These are phyloP conservation scores for Ustulina deusta DNA, from an alignment of 2,329 filamentous ascomycete genomes.

Conservation along the genomic window DNA sequence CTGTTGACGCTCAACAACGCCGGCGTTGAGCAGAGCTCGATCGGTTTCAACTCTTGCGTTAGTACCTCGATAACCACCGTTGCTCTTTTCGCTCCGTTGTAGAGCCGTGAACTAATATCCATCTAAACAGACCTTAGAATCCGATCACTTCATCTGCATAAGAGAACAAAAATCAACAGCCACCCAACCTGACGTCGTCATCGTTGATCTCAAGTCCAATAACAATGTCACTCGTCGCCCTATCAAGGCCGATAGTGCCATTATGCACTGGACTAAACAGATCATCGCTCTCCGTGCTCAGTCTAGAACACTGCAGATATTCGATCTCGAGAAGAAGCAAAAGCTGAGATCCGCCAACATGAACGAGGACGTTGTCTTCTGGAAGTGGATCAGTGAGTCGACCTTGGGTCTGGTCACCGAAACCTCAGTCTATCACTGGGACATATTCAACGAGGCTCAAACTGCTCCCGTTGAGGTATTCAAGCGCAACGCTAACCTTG, in stretches of 20 bases:
- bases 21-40: constrained; percentile 63
- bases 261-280: constrained; percentile 98
- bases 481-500: constrained; percentile 90
- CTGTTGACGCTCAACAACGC: constrained; percentile 75
- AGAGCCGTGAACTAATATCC: constrained; percentile 41
- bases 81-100: constrained; percentile 8
- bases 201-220: constrained; percentile 96
- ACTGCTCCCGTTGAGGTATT: constrained; percentile 89
- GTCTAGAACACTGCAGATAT: constrained; percentile 94
- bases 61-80: constrained; percentile 52
- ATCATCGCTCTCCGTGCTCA: constrained; percentile 98
- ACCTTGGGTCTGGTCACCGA: constrained; percentile 92
- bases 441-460: constrained; percentile 88
- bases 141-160: constrained; percentile 95
- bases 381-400: constrained; percentile 97
- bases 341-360: constrained; percentile 98
- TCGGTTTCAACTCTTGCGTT: constrained; percentile 91
- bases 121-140: constrained; percentile 87
- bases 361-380: constrained; percentile 97
- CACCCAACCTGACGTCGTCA: constrained; percentile 92
- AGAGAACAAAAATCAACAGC: constrained; percentile 91
- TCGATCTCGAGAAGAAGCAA: constrained; percentile 90
- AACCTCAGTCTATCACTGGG: constrained; percentile 94
- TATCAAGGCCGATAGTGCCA: constrained; percentile 99
- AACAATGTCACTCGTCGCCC: constrained; percentile 95